Conservation (phyloP, 2,329 filamentous ascomycete species). For the Sporothrix curviconia region DNA sequence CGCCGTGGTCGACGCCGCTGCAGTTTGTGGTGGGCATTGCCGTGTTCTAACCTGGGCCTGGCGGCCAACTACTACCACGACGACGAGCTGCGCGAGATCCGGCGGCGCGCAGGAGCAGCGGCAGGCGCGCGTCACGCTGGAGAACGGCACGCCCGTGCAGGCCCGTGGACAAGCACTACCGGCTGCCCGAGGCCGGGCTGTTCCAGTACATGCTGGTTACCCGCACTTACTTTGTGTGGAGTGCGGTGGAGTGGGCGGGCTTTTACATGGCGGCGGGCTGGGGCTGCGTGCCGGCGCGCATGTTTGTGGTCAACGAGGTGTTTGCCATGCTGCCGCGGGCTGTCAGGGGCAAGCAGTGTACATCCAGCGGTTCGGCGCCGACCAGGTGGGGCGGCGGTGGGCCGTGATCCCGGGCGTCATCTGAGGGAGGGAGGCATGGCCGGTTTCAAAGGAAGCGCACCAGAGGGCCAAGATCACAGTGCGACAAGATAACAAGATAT, state of each 20-base stretch:
- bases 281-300: constrained; percentile 65
- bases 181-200: constrained; percentile 74
- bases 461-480: no score
- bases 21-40: constrained; percentile 59
- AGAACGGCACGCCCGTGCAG: constrained; percentile 29
- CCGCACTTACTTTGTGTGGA: constrained; percentile 96
- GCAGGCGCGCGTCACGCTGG: constrained; percentile 40
- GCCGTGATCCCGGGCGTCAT: constrained; percentile 57
- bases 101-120: constrained; percentile 60
- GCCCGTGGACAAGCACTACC: constrained; percentile 71
- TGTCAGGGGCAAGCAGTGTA: constrained; percentile 77
- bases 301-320: constrained; percentile 81
- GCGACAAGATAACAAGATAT: no score
- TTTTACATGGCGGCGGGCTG: constrained; percentile 71
- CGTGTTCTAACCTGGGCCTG: constrained; percentile 70
- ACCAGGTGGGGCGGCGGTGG: constrained; percentile 68
- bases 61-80: constrained; percentile 82
- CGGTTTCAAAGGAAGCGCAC: background rate
- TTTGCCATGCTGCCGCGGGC: constrained; percentile 86
- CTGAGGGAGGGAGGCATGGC: constrained; percentile 8
- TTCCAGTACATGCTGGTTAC: constrained; percentile 78
- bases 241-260: constrained; percentile 91
- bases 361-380: constrained; percentile 74
- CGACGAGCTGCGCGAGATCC: constrained; percentile 79
- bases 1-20: constrained; percentile 28